Conservation (phyloP, 2,329 filamentous ascomycete genomes). For the Trichoderma citrinoviride region DNA sequence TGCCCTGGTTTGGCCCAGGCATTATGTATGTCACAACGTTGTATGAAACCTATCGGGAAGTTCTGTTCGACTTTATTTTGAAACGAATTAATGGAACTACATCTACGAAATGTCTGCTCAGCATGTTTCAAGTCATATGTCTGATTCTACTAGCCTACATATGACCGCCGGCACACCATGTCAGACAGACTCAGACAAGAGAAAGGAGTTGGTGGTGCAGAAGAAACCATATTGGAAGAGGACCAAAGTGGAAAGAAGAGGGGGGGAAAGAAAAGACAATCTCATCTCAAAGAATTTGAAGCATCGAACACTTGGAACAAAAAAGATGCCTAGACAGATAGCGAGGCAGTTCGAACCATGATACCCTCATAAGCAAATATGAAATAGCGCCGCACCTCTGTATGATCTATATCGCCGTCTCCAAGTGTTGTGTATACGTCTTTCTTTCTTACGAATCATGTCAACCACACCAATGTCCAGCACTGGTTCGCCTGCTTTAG, state of each 20-base stretch:
- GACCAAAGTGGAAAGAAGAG: neutral
- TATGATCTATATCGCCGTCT: neutral
- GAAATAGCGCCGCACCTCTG: neutral
- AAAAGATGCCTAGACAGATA: neutral
- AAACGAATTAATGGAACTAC: no score
- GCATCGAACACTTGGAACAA: no score
- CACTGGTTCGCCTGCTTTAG: neutral
- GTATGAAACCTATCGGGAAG: no score
- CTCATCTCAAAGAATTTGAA: neutral
- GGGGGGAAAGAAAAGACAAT: neutral
- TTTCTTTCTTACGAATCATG: neutral
- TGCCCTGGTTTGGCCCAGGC: no score
- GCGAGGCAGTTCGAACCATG: slow-evolving; percentile 11
- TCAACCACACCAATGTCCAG: neutral
- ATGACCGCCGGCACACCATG: neutral
- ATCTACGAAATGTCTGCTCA: neutral
- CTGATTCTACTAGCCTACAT: neutral
- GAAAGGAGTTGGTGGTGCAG: neutral
- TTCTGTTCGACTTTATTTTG: no score
- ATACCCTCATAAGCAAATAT: slow-evolving; percentile 3
- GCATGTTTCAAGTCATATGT: neutral
- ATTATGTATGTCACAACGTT: neutral
- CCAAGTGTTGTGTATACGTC: neutral
- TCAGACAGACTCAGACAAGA: neutral
- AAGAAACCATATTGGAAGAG: neutral